These are phyloP conservation scores for Paraurostyla sp. DNA, from an alignment of 73 alveolate genomes.

Conservation along the genomic window DNA sequence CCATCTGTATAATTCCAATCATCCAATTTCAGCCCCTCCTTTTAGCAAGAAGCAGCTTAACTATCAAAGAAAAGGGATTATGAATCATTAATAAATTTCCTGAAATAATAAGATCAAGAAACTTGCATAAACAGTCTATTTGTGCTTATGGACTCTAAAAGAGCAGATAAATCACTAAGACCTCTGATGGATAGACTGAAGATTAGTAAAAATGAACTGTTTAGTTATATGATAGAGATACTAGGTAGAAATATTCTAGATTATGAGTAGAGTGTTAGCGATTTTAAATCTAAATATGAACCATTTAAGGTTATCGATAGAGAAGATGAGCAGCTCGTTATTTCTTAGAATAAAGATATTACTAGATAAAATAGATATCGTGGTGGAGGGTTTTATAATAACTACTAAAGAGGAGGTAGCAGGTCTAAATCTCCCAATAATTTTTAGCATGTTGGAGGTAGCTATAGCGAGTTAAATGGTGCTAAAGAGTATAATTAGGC, in stretches of 20 bases:
- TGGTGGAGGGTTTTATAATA: too few relatives aligned
- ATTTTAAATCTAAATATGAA: neutral
- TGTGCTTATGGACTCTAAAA: neutral
- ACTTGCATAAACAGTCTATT: slow-evolving; percentile 69
- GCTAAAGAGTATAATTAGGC: too few relatives aligned
- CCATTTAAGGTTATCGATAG: neutral
- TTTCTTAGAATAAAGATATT: neutral
- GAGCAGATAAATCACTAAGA: slow-evolving; percentile 15
- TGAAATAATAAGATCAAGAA: slow-evolving; percentile 68
- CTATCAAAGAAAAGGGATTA: slow-evolving; percentile 6
- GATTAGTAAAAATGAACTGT: slow-evolving; percentile 13
- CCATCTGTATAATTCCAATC: too few relatives aligned
- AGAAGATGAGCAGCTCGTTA: neutral
- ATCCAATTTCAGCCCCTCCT: too few relatives aligned
- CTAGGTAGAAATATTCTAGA: neutral
- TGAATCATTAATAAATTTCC: slow-evolving; percentile 17
- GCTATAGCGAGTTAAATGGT: too few relatives aligned
- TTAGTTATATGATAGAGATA: neutral
- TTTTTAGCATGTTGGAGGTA: too few relatives aligned
- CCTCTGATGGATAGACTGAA: slow-evolving; percentile 16
- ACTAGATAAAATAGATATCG: too few relatives aligned
- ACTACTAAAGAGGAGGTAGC: too few relatives aligned
- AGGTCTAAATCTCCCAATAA: too few relatives aligned
- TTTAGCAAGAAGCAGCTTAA: neutral
- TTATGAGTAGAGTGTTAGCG: neutral